Percentiles rank a stretch among this genome's conserved stretches.
These are phyloP conservation scores for Corinectria fuckeliana DNA, from an alignment of 2,329 filamentous ascomycete species.

Conservation along the genomic window DNA sequence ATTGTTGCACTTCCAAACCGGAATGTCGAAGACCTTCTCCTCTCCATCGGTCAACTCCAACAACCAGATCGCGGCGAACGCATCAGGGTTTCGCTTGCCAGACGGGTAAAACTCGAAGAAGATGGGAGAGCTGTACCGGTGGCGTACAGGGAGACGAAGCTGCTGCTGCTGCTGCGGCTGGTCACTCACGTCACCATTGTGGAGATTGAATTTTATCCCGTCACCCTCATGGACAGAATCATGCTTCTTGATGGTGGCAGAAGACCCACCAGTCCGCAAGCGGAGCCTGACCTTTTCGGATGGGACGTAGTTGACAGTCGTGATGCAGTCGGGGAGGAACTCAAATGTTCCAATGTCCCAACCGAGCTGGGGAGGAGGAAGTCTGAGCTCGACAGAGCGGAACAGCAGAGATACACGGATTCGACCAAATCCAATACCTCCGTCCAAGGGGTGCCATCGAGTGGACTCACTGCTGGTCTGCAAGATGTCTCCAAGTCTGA, in stretches of 20 bases:
- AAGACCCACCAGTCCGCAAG: constrained; percentile 84
- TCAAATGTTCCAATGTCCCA: constrained; percentile 98
- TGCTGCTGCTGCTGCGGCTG: constrained; percentile 29
- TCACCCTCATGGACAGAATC: constrained; percentile 68
- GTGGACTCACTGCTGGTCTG: constrained; percentile 86
- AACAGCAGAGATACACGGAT: constrained; percentile 89
- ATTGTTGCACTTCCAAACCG: constrained; percentile 85
- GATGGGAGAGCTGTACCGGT: constrained; percentile 87
- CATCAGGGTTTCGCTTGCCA: constrained; percentile 72
- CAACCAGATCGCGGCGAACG: constrained; percentile 85
- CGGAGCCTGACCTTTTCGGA: constrained; percentile 75
- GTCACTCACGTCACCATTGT: constrained; percentile 46
- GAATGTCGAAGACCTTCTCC: constrained; percentile 79
- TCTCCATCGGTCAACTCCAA: constrained; percentile 84
- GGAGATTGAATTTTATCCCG: constrained; percentile 56
- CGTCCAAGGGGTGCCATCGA: constrained; percentile 95
- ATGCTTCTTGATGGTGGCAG: constrained; percentile 70
- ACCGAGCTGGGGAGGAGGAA: constrained; percentile 85
- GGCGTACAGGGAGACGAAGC: constrained; percentile 83
- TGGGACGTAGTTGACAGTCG: constrained; percentile 66
- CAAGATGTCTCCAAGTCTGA: constrained; percentile 88
- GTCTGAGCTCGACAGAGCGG: constrained; percentile 82
- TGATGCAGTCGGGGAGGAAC: constrained; percentile 75
- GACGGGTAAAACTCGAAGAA: constrained; percentile 83
- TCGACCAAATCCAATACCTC: constrained; percentile 90